Conservation (phyloP, 371 early-diverging fungal genomes). For the Quaeritorhiza haematococci region DNA sequence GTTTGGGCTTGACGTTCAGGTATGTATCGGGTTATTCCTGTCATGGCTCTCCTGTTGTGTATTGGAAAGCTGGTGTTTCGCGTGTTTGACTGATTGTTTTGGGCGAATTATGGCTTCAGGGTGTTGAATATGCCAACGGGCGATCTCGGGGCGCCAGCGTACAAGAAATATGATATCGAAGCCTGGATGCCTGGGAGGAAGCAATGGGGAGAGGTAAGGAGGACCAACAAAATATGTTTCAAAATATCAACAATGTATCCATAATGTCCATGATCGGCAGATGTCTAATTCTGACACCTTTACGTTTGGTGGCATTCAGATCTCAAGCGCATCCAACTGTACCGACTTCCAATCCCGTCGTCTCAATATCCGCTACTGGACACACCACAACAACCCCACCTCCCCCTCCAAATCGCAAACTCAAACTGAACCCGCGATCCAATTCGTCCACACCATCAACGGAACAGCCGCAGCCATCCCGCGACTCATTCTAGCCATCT, state of each 20-base stretch:
- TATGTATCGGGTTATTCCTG: constrained; percentile 17
- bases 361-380: constrained; percentile 30
- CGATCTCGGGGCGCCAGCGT: constrained; percentile 89
- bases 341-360: constrained; percentile 84
- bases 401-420: too few species aligned
- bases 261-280: not conserved
- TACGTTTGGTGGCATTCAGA: too few species aligned
- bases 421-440: constrained; percentile 37
- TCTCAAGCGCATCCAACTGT: constrained; percentile 25
- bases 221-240: not conserved
- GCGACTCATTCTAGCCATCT: constrained; percentile 76
- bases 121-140: constrained; percentile 88
- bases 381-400: constrained; percentile 3
- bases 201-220: constrained; percentile 81
- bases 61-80: too few species aligned
- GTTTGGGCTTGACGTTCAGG: constrained; percentile 78
- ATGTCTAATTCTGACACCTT: too few species aligned
- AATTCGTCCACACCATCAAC: constrained; percentile 90
- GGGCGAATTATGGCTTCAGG: constrained; percentile 26
- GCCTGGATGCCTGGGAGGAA: constrained; percentile 91
- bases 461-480: constrained; percentile 94
- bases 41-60: not conserved
- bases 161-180: constrained; percentile 89
- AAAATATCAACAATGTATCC: not conserved
- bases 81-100: not conserved